Evolutionary conservation across 2,329 filamentous ascomycete species (phyloP), one percentile per base, ranked within the genome.

Genomic region (Clonostachys solani): DNA sequence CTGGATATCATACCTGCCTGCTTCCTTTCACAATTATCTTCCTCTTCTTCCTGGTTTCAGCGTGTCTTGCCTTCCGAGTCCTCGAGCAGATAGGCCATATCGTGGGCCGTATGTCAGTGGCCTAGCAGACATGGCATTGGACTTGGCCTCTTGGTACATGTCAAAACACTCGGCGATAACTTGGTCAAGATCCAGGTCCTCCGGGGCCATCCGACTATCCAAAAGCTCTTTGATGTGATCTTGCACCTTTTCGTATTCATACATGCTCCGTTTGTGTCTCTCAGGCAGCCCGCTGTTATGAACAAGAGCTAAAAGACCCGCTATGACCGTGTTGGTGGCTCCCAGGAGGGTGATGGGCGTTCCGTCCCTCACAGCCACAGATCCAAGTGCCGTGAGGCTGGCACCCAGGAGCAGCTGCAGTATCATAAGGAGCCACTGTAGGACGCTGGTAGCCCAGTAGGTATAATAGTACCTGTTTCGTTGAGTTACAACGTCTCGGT

Each of bases 261-360:
- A 65, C 52, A 69, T 69, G 54, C 78, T 67, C 42, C 68, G 69
- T 23, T 74, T 67, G 50, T 77, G 77, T 9, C 75, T 62, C 49
- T 77, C 72, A 3, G 76, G 75, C 16, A 79, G 55, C 2, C 76
- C 76, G 49, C 73, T 77, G 55, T 79, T 79, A 58, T 78, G 74
- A 48, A 80, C 53, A 13, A 79, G 61, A 5, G 74, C 75, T 5
- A 80, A 63, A 8, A 78, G 55, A 3, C 76, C 75, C 7, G 75
- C 72, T 36, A 71, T 63, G 46, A 75, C 59, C 1, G 76, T 79
- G 56, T 77, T 78, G 48, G 68, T 54, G 7, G 72, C 74, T 2
- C 72, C 75, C 6, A 78, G 67, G 16, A 71, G 49, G 2, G 75
- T 78, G 47, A 79, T 75, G n/a, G 65, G 58, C 2, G 62, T 68